Percentiles rank a stretch among this genome's conserved stretches.
Conservation (phyloP, 306 rosid genomes). For the Gleditsia sinensis region DNA sequence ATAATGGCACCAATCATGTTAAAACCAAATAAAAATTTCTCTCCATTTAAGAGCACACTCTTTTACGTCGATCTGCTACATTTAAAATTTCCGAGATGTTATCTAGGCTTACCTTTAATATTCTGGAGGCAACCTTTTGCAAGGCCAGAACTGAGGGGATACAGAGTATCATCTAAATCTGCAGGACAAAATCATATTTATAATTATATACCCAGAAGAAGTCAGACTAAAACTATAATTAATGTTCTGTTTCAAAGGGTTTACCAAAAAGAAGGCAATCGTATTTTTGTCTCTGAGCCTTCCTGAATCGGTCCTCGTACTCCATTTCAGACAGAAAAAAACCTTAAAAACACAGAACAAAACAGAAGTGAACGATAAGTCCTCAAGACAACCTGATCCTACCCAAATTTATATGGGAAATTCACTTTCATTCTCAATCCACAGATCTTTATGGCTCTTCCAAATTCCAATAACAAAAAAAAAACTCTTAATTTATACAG, state of each 20-base stretch:
- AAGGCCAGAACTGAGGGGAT: slow-evolving; percentile 78
- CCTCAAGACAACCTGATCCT: slow-evolving; percentile 37
- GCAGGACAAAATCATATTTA: slow-evolving; percentile 28
- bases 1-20: slow-evolving; percentile 1
- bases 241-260: slow-evolving; percentile 15
- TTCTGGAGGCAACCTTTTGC: slow-evolving; percentile 68
- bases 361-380: slow-evolving; percentile 30
- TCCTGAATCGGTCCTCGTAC: slow-evolving; percentile 58
- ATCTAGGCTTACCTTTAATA: slow-evolving; percentile 79
- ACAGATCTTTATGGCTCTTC: slow-evolving; percentile 13
- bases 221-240: background rate
- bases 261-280: slow-evolving; percentile 93
- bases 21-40: background rate
- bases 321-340: slow-evolving; percentile 63
- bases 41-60: too few relatives aligned
- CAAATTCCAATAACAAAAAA: background rate
- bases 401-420: slow-evolving; percentile 39
- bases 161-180: slow-evolving; percentile 96
- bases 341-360: slow-evolving; percentile 36
- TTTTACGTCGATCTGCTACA: too few relatives aligned
- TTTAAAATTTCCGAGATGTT: too few relatives aligned
- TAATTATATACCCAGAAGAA: slow-evolving; percentile 24
- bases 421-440: slow-evolving; percentile 31
- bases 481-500: slow-evolving; percentile 38
- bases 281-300: slow-evolving; percentile 67